Base-by-base conservation (phyloP, 345 rosid genomes). In the Populus alba region DNA sequence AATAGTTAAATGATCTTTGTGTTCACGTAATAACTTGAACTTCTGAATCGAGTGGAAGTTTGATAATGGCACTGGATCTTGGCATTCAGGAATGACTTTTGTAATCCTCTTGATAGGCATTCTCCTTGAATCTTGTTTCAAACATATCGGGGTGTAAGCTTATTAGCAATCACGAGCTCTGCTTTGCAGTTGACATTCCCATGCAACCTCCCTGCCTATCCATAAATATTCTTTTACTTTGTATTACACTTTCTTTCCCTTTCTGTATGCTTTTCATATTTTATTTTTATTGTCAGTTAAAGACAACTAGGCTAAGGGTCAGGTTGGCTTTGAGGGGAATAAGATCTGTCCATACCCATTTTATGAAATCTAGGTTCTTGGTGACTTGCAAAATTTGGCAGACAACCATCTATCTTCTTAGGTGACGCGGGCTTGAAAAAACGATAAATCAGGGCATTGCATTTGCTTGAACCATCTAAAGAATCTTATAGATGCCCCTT, bases 111-210 rank as follows among this genome's bases (percentile, higher is more conserved):
- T 53, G 57, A 62, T 23, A 76, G 53, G 61, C 31, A 39, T 67
- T 39, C 27, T 23, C 63, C 47, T 75, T 35, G 38, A 66, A 75
- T 57, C 39, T 66, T 35, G 29, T 66, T 45, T 66, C 65, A 75
- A 66, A 20, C 20, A 57, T 57, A 31, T 37, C 33, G 43, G 0
- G 25, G 37, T 25, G 38, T 39, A 41, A 37, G 41, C 55, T 69
- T 51, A 51, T 10, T 31, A 15, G 65, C 45, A 45, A 68, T 47
- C 69, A 41, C 18, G 47, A 68, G 73, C 66, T 37, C 25, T 68
- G 23, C 35, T 51, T 23, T 59, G 18, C 67, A 23, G 38, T 18
- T 16, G 9, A 25, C 33, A 4, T 20, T 7, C 68, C 49, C 66
- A 16, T n/a, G n/a, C 23, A 9, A 59, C n/a, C 68, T 38, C 27